Conservation (phyloP, 768 basidiomycete species). For the Leucosporidium creatinivorum region DNA sequence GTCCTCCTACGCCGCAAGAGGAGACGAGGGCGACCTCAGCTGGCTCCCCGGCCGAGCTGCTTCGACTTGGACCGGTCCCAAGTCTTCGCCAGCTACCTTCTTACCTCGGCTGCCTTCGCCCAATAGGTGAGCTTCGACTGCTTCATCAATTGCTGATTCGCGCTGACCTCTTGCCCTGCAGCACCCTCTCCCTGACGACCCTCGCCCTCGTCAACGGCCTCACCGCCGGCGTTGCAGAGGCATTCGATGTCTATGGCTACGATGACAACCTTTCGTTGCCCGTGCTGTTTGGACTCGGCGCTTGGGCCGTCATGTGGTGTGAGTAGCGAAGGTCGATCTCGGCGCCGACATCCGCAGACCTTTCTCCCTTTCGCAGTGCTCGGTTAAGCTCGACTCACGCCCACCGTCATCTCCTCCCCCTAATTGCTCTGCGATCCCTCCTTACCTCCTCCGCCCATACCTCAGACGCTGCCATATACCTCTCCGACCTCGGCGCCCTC, state of each 20-base stretch:
- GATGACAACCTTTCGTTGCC: conserved; percentile 39
- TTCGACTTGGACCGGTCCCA: conserved; percentile 12
- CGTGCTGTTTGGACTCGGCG: conserved; percentile 21
- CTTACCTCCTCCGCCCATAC: neutral
- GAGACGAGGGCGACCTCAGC: conserved; percentile 35
- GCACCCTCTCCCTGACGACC: conserved; percentile 13
- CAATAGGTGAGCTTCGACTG: neutral
- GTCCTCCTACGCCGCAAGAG: conserved; percentile 18
- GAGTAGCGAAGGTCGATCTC: neutral
- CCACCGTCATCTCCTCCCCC: neutral
- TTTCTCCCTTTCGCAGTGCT: neutral
- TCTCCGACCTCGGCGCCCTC: neutral
- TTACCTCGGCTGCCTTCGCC: conserved; percentile 18
- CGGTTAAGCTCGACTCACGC: neutral
- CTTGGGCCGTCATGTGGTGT: conserved; percentile 1
- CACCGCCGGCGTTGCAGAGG: conserved; percentile 18
- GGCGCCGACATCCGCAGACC: neutral
- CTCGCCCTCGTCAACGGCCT: conserved; percentile 4
- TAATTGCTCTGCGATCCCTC: too few relatives aligned
- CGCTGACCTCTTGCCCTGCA: neutral
- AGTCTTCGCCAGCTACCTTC: conserved; percentile 2
- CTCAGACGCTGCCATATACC: neutral
- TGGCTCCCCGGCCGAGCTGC: conserved; percentile 25
- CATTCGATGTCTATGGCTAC: conserved; percentile 34
- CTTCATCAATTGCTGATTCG: neutral